A percentile compares a stretch with the other conserved stretches of the same genome.
Conservation (phyloP, 2,329 filamentous ascomycete genomes). For the Aureobasidium sp. region DNA sequence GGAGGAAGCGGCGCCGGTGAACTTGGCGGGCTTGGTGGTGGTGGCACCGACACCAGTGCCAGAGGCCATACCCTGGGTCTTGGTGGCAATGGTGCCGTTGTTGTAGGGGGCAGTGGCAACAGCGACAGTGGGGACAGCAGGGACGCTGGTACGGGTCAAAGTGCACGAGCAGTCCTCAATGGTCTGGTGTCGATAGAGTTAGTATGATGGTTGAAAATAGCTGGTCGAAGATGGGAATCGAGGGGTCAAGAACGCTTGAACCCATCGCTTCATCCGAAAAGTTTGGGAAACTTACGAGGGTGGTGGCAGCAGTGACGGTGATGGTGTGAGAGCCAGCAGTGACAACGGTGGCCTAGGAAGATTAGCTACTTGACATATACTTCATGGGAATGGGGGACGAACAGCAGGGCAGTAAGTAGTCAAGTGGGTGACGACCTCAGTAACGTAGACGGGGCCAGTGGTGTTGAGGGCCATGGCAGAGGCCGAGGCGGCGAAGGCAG, state of each 20-base stretch:
- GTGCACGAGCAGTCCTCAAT: constrained; percentile 28
- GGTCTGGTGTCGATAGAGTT: background rate
- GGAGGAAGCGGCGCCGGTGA: constrained; percentile 46
- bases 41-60: constrained; percentile 19
- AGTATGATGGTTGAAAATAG: background rate
- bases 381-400: too few species aligned
- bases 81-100: constrained; percentile 17
- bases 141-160: constrained; percentile 36
- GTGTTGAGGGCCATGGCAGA: constrained; percentile 33
- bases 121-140: constrained; percentile 17
- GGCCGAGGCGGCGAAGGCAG: constrained; percentile 34
- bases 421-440: constrained; percentile 26
- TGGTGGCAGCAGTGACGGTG: constrained; percentile 22
- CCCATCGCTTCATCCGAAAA: background rate
- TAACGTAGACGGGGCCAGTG: constrained; percentile 22
- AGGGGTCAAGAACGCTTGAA: background rate
- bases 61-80: background rate
- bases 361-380: too few species aligned
- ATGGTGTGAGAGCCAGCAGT: constrained; percentile 23
- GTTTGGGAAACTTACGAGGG: constrained; percentile 17
- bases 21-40: constrained; percentile 30
- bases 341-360: constrained; percentile 20
- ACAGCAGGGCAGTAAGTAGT: constrained; percentile 22
- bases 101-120: constrained; percentile 9
- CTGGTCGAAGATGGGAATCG: background rate